phyloP scores from a whole-genome alignment of 768 basidiomycete genomes.

The Lactarius tabidus region DNA sequence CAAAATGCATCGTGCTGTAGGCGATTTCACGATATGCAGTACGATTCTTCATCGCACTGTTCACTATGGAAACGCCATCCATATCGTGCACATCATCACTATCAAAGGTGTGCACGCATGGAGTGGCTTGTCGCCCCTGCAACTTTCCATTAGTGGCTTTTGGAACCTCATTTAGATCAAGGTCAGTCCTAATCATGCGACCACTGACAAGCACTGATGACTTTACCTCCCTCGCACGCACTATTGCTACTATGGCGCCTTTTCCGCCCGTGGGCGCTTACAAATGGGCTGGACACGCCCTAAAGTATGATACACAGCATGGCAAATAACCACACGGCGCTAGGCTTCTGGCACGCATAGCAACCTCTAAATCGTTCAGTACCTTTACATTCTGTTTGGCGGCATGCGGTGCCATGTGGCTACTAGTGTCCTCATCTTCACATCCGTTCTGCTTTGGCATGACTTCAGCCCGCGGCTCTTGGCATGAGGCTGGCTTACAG shows the following conservation, averaged over 20 bases:
- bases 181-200: slow-evolving; percentile 38
- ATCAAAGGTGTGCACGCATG: too few relatives aligned
- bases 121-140: too few relatives aligned
- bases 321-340: slow-evolving; percentile 96
- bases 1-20: too few relatives aligned
- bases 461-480: neutral
- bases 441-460: neutral
- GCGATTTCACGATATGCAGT: too few relatives aligned
- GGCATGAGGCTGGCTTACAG: accelerated
- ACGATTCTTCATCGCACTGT: too few relatives aligned
- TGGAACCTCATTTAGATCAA: slow-evolving; percentile 97
- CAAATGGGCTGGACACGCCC: slow-evolving; percentile 86
- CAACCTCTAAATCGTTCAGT: slow-evolving; percentile 96
- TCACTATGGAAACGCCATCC: too few relatives aligned
- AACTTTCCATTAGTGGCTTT: slow-evolving; percentile 90
- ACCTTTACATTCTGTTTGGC: slow-evolving; percentile 37
- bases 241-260: slow-evolving; percentile 48
- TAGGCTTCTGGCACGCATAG: slow-evolving; percentile 89
- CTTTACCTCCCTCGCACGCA: too few relatives aligned
- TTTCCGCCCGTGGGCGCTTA: slow-evolving; percentile 86
- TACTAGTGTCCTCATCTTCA: neutral
- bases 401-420: too few relatives aligned
- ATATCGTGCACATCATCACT: too few relatives aligned
- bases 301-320: slow-evolving; percentile 99
- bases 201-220: neutral